Evolutionary conservation across 2,329 filamentous ascomycete species (phyloP), one percentile per base, ranked within the genome.

Genomic region (Nemania sp.): DNA sequence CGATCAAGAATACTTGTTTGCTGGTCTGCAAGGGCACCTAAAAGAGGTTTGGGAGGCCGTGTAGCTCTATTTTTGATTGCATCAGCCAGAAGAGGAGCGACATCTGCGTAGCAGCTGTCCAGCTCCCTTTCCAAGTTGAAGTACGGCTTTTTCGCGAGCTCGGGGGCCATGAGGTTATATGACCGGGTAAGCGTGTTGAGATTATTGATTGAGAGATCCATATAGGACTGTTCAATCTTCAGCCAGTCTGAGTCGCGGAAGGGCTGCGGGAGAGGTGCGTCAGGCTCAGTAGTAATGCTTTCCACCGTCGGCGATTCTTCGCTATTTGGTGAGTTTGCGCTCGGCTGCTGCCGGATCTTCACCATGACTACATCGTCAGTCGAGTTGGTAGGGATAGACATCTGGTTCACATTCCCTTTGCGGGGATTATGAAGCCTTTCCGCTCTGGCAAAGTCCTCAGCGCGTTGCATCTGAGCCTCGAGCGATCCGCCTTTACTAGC

Each of bases 81-180:
- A 2, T 80, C 77, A 0, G 91, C 83, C 3, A 97, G 72, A 41
- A 80, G 76, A 0, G 91, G 91, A 6, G 93, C 93, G 1, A 96
- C 86, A 56, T 96, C 92, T 0, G 91, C 88, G 67, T 86, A 97
- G 69, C 92, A 97, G 2, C 82, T 78, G 24, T 79, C 80, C 14
- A 97, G 78, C 72, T 99, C 94, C 43, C 93, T 84, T 39, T 91
- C 83, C 6, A 97, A 82, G 2, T 80, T 86, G 67, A 91, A 91
- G 71, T 97, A 97, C 0, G 93, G 90, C 71, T 96, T 96, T 73
- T 94, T 95, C 2, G 93, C 92, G 1, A 96, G 79, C 49, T 91
- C 87, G 0, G 94, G 94, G 0, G 94, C 93, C 85, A 96, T 93
- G 3, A 97, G 82, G 65, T 97, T 97, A 76, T 99, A 99, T 12